A percentile compares a stretch with the other conserved stretches of the same genome.
These are phyloP conservation scores for Anaeromyces robustus DNA, from an alignment of 192 early-diverging fungal species.

Conservation along the genomic window DNA sequence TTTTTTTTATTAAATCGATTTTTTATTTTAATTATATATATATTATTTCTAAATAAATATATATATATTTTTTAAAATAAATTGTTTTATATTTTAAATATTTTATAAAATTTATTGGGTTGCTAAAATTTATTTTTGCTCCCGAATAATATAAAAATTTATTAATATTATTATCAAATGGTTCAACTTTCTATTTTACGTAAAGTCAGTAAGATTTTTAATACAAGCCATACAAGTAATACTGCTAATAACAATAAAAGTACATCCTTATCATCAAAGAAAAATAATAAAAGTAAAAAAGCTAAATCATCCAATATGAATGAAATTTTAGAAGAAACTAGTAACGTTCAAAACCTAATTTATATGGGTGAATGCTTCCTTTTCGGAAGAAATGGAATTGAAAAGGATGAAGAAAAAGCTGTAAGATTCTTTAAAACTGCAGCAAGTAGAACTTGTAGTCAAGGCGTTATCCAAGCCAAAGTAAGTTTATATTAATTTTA, in stretches of 20 bases:
- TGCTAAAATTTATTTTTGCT: not conserved
- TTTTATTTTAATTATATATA: no score
- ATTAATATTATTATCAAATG: not conserved
- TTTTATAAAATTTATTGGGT: not conserved
- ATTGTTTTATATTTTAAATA: no score
- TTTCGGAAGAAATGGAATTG: conserved; percentile 28
- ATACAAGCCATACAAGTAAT: not conserved
- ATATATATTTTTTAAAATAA: no score
- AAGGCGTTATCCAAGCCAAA: conserved; percentile 9
- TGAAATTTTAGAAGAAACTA: not conserved
- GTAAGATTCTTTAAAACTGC: conserved; percentile 32
- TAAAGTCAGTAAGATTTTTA: not conserved
- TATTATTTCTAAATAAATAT: no score
- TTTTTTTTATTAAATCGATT: no score
- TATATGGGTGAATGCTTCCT: conserved; percentile 7
- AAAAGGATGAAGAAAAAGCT: conserved; percentile 24
- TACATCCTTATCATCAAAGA: not conserved
- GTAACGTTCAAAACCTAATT: not conserved
- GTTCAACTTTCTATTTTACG: not conserved
- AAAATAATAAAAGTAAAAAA: not conserved
- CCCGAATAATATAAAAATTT: not conserved
- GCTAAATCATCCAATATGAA: not conserved
- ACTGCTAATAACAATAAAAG: not conserved
- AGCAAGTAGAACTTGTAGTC: conserved; percentile 9
- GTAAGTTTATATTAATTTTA: no score